Evolutionary conservation across 257 asterid genomes (phyloP), one percentile per base, ranked within the genome.

Genomic region (Scutellaria galericulata): DNA sequence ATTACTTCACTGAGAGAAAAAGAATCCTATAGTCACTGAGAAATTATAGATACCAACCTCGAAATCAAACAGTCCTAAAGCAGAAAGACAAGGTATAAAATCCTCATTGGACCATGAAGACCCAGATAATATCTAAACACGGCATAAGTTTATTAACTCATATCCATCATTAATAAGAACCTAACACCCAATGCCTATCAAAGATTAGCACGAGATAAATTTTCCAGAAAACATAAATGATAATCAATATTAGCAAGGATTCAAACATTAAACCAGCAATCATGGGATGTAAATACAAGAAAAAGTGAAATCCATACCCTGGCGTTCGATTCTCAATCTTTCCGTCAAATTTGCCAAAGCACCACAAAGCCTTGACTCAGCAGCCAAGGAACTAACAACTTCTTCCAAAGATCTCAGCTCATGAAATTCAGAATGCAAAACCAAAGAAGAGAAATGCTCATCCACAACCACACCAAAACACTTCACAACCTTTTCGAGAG

Each of bases 381-480:
- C 81, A 82, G 98, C 92, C 60, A 94, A 83, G 14, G 89, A 86
- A 72, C 75, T 37, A 31, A 81, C 93, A 73, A 82, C 76, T 58
- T 68, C 90, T 62, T 71, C 95, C 37, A 91, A 73, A 53, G 84
- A 67, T 73, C 78, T 88, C 86, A 91, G 52, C 86, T 91, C 78
- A 27, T 57, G 44, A 57, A 57, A 57, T 35, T 31, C 64, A 31
- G 37, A 31, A 31, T 31, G 37, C 37, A 31, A 31, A 31, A 31
- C 37, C 37, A 31, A 31, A 31, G 37, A 31, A 31, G 37, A 31
- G 37, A 31, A 31, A 31, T 31, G 37, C 37, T 31, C 37, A 4
- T 91, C 99, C 59, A 94, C 85, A 60, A 88, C 83, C 82, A 87
- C 77, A n/a, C 93, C 87, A 75, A 91, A 79, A 73, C 83, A 90